Evolutionary conservation across 306 rosid genomes (phyloP).

Genomic region (Inga laurina): DNA sequence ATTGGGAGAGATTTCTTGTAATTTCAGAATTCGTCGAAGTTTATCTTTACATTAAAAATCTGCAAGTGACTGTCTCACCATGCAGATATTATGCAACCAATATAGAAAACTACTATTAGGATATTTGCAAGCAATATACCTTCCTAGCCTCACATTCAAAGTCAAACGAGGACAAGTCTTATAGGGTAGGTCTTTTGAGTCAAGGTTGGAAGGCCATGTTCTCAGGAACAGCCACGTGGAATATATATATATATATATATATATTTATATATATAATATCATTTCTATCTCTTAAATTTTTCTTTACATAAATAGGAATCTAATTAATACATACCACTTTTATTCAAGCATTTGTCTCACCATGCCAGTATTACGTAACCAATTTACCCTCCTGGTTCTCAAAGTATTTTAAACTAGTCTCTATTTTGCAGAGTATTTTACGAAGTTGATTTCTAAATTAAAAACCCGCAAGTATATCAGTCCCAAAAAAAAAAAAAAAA

Average conservation of each 20-base stretch:
- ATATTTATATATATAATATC: background rate
- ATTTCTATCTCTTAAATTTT: background rate
- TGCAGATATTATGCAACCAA: background rate
- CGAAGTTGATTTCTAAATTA: no score
- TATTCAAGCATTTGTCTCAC: background rate
- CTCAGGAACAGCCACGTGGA: background rate
- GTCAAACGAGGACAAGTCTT: background rate
- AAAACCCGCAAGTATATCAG: no score
- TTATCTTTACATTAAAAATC: background rate
- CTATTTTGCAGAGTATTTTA: no score
- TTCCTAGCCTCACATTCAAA: background rate
- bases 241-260: background rate
- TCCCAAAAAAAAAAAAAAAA: no score
- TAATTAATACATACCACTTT: no score
- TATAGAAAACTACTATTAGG: background rate
- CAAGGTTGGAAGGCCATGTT: background rate
- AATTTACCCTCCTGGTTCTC: no score
- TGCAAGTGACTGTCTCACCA: background rate
- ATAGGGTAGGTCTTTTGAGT: no score
- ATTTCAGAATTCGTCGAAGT: background rate
- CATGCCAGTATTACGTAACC: no score
- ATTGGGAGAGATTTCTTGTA: background rate
- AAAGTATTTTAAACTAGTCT: no score
- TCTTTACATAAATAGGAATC: no score
- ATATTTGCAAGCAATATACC: background rate